phyloP scores from a whole-genome alignment of 2,329 filamentous ascomycete species.

The Phialophora chinensis region DNA sequence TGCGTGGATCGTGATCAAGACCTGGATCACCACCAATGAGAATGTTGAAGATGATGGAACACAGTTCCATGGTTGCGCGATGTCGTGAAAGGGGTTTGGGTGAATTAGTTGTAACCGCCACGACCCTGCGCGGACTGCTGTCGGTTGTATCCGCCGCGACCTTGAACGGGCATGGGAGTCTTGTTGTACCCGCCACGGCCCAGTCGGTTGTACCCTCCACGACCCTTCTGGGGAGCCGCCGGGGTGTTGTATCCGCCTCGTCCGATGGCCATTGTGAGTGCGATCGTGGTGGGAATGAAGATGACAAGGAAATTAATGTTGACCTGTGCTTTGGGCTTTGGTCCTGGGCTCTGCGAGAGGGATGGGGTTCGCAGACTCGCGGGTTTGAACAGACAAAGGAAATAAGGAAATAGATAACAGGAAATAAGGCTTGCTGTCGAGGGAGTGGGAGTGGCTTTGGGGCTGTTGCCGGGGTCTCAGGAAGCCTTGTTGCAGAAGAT shows the following conservation, averaged over 20 bases:
- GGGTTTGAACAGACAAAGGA: slow-evolving; percentile 20
- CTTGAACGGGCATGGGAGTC: slow-evolving; percentile 18
- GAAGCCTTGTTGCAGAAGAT: slow-evolving; percentile 16
- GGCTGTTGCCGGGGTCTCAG: slow-evolving; percentile 6
- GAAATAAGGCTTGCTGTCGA: slow-evolving; percentile 6
- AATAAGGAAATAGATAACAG: slow-evolving; percentile 29
- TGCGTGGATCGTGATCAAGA: slow-evolving; percentile 21
- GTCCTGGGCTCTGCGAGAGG: slow-evolving; percentile 25
- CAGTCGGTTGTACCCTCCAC: slow-evolving; percentile 48
- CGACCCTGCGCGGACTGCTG: slow-evolving; percentile 41
- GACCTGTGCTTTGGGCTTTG: slow-evolving; percentile 12
- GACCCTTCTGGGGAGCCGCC: slow-evolving; percentile 42
- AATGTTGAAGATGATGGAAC: slow-evolving; percentile 17
- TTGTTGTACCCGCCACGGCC: slow-evolving; percentile 36
- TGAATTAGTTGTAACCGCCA: slow-evolving; percentile 45
- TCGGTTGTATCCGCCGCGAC: slow-evolving; percentile 38
- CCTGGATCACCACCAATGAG: slow-evolving; percentile 24
- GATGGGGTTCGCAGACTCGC: slow-evolving; percentile 33
- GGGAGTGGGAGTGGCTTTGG: slow-evolving; percentile 5
- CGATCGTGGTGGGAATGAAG: slow-evolving; percentile 25
- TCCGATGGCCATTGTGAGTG: slow-evolving; percentile 38
- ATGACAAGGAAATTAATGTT: slow-evolving; percentile 30
- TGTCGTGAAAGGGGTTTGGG: slow-evolving; percentile 10
- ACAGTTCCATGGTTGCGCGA: slow-evolving; percentile 10
- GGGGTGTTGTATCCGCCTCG: slow-evolving; percentile 44